Conservation (phyloP, 1,284 basidiomycete genomes). For the Pascua guehoae region DNA sequence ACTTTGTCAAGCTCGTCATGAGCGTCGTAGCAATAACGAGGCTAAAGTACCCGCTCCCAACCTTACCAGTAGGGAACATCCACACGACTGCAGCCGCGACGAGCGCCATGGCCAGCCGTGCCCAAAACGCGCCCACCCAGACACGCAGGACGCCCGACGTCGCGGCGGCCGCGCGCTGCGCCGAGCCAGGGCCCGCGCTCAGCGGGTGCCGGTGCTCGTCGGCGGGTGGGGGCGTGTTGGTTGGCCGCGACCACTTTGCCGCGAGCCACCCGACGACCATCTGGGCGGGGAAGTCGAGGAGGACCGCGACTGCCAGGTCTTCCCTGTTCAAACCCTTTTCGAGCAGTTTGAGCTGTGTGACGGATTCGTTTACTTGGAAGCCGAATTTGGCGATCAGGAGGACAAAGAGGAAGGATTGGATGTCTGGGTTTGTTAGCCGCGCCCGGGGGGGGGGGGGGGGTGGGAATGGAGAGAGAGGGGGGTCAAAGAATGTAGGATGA, state of each 20-base stretch:
- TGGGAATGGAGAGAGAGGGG: not conserved
- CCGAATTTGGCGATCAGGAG: slow-evolving; percentile 94
- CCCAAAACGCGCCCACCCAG: slow-evolving; percentile 92
- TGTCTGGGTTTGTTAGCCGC: slow-evolving; percentile 57
- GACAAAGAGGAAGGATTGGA: slow-evolving; percentile 81
- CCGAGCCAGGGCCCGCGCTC: too few species aligned
- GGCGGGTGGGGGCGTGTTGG: not conserved
- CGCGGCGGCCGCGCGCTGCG: too few species aligned
- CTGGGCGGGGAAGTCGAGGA: slow-evolving; percentile 98
- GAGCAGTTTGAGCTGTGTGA: slow-evolving; percentile 88
- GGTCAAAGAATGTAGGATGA: not conserved
- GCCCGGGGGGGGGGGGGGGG: not conserved
- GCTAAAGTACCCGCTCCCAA: slow-evolving; percentile 65
- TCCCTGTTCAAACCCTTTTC: slow-evolving; percentile 95
- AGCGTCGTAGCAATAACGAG: slow-evolving; percentile 77
- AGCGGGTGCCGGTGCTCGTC: slow-evolving; percentile 29
- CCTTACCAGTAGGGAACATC: slow-evolving; percentile 63
- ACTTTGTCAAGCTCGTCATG: slow-evolving; percentile 79
- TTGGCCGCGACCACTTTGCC: slow-evolving; percentile 73
- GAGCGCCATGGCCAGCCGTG: slow-evolving; percentile 66
- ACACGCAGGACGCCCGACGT: slow-evolving; percentile 62
- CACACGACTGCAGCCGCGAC: slow-evolving; percentile 76
- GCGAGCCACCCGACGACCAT: slow-evolving; percentile 95
- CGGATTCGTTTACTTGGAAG: slow-evolving; percentile 91
- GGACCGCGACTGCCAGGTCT: slow-evolving; percentile 88